Evolutionary conservation across 2,329 filamentous ascomycete species (phyloP).

Genomic region (Fusarium phyllophilum): DNA sequence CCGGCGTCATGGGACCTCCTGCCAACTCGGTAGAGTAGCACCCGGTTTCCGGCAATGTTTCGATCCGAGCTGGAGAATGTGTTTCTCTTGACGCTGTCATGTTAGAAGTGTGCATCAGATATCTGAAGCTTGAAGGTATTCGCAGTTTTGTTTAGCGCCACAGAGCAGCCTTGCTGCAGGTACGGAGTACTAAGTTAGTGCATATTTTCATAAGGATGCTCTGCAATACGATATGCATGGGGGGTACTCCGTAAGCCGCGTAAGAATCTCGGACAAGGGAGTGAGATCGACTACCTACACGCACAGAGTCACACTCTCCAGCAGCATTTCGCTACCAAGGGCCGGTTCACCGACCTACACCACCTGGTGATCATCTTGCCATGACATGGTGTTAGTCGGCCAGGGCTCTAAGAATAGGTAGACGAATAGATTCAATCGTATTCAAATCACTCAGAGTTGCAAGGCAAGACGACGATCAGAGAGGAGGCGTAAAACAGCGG

Average conservation of each 20-base stretch:
- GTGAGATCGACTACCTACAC: constrained; percentile 22
- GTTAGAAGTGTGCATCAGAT: constrained; percentile 34
- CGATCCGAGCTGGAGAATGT: constrained; percentile 19
- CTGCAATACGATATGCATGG: constrained; percentile 7
- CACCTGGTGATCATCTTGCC: constrained; percentile 19
- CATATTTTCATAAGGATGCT: constrained; percentile 7
- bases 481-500: constrained; percentile 15
- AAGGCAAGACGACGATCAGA: constrained; percentile 14
- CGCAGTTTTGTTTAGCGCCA: constrained; percentile 25
- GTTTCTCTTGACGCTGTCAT: constrained; percentile 29
- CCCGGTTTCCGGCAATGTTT: constrained; percentile 23
- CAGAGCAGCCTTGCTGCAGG: background rate
- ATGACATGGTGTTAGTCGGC: constrained; percentile 23
- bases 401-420: constrained; percentile 28
- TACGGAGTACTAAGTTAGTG: constrained; percentile 1
- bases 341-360: constrained; percentile 26
- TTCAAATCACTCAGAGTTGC: constrained; percentile 1
- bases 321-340: constrained; percentile 24
- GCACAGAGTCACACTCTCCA: background rate
- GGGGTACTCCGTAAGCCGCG: background rate
- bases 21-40: constrained; percentile 22
- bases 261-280: constrained; percentile 30
- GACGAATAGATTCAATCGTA: constrained; percentile 5
- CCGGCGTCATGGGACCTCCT: constrained; percentile 38
- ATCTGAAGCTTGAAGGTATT: constrained; percentile 26